Evolutionary conservation across 2,329 filamentous ascomycete genomes (phyloP), one percentile per base, ranked within the genome.

Genomic region (Pseudogymnoascus verrucosus): DNA sequence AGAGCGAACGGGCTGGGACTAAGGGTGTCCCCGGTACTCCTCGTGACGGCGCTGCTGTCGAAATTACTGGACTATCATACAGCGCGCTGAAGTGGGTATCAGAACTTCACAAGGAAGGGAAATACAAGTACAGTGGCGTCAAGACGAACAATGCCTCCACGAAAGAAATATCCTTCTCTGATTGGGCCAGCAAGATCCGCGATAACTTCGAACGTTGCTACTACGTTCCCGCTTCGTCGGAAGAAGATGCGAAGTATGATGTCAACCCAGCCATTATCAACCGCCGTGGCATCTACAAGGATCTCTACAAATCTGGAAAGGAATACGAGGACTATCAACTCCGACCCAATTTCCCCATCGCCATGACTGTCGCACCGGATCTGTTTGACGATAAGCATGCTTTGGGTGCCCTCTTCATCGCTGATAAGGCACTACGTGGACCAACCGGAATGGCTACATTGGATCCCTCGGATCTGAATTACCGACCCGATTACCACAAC

Each of bases 281-380:
- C 77, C 90, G 95, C 60, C 87, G 93, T 21, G 96, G 95, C 66
- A 96, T 99, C 73, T 99, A 99, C 85, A 99, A 99, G 78, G 95
- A 99, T 74, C 79, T 98, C 16, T 97, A 97, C 82, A 87, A 84
- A 68, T 96, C 92, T 57, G 91, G 91, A 67, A 98, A 97, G 76
- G 91, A 95, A 74, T 97, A 96, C 73, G 92, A 98, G 73, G 95
- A 99, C 77, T 99, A 99, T 77, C 95, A 99, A 75, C 84, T 99
- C 44, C 90, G 95, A 23, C 82, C 90, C 66, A 99, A 99, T 78
- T 98, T 96, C 78, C 84, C 93, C 34, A 93, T 99, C 68, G 91
- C 93, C 69, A 98, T 99, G 95, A 86, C 89, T 1, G 93, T 96
- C 0, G 93, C 96, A 0, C 91, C 95, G 0, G 89, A 91, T 26